Evolutionary conservation across 805 yeast genomes (phyloP).

Genomic region (Saccharomycopsis sp.): DNA sequence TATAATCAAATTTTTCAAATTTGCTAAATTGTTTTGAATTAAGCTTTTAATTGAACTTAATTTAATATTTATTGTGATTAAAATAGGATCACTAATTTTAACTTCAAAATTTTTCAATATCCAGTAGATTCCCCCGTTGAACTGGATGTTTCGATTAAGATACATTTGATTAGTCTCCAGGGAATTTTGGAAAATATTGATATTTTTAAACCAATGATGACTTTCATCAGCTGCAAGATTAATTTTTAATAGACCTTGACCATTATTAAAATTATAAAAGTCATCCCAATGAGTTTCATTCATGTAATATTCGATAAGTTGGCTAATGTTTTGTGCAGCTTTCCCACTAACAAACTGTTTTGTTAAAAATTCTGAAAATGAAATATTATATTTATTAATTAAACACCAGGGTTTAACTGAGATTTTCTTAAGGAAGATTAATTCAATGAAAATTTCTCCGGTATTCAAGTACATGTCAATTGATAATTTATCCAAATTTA

Average conservation of each 20-base stretch:
- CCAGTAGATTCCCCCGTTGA: conserved; percentile 18
- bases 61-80: conserved; percentile 20
- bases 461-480: conserved; percentile 19
- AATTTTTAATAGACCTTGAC: neutral
- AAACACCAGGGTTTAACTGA: conserved; percentile 20
- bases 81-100: conserved; percentile 19
- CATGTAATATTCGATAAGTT: conserved; percentile 16
- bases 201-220: conserved; percentile 17
- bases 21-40: conserved; percentile 15
- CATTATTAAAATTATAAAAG: conserved; percentile 12
- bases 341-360: conserved; percentile 13
- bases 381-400: conserved; percentile 15
- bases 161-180: conserved; percentile 16
- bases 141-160: conserved; percentile 19
- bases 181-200: conserved; percentile 4
- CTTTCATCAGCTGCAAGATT: neutral
- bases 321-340: conserved; percentile 12
- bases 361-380: conserved; percentile 19
- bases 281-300: conserved; percentile 19
- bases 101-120: conserved; percentile 16
- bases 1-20: conserved; percentile 15
- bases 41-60: conserved; percentile 9
- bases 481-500: conserved; percentile 13
- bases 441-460: conserved; percentile 20
- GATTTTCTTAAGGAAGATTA: conserved; percentile 17